Conservation (phyloP, 2,329 filamentous ascomycete genomes). For the Colletotrichum sp. region DNA sequence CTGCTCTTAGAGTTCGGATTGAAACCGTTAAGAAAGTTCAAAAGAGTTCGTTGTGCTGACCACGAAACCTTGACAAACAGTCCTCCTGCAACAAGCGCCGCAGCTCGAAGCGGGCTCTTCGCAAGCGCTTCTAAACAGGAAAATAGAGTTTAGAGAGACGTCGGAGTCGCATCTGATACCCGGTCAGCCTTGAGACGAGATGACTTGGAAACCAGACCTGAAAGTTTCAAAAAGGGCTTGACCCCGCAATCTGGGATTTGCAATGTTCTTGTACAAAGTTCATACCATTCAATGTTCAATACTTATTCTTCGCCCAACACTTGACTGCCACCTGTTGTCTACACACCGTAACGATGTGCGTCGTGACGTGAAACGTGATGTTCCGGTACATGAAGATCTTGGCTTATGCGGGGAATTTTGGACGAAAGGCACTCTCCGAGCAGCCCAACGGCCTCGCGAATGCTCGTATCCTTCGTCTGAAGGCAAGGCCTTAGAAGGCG, state of each 20-base stretch:
- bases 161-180: conserved; percentile 13
- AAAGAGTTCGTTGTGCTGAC: neutral
- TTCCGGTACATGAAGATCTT: neutral
- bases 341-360: neutral
- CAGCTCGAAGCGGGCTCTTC: conserved; percentile 14
- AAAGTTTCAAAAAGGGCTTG: conserved; percentile 2
- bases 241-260: conserved; percentile 10
- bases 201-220: conserved; percentile 6
- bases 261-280: conserved; percentile 22
- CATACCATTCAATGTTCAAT: conserved; percentile 17
- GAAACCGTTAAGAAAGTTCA: neutral
- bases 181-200: conserved; percentile 10
- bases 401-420: neutral
- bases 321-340: neutral
- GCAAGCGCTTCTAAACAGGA: conserved; percentile 14
- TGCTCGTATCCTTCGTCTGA: neutral
- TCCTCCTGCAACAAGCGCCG: conserved; percentile 14
- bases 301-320: conserved; percentile 5
- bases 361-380: conserved; percentile 1
- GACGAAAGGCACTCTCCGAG: neutral
- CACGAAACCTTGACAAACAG: neutral
- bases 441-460: neutral
- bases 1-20: neutral
- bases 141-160: conserved; percentile 5
- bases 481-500: neutral